These are phyloP conservation scores for Aspergillus tubingensis DNA, from an alignment of 2,329 filamentous ascomycete genomes.

Conservation along the genomic window DNA sequence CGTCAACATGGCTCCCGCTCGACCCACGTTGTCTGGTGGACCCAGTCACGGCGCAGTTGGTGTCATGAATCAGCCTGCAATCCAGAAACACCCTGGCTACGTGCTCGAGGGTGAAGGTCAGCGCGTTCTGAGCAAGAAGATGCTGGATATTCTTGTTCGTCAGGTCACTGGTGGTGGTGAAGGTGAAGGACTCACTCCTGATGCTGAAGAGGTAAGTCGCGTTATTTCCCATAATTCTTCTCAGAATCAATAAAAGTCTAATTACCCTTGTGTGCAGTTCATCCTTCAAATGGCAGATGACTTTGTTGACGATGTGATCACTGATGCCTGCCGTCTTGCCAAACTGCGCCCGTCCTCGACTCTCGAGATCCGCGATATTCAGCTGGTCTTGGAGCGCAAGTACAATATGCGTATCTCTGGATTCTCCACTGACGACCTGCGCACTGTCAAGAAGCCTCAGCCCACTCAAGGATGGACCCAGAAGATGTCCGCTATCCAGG, in stretches of 20 bases:
- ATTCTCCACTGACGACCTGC: conserved; percentile 89
- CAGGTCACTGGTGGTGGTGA: conserved; percentile 84
- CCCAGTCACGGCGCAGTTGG: conserved; percentile 73
- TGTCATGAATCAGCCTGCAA: conserved; percentile 82
- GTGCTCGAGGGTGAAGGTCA: conserved; percentile 90
- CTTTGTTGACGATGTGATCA: conserved; percentile 89
- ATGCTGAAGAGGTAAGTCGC: conserved; percentile 83
- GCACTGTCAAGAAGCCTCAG: conserved; percentile 90
- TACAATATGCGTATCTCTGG: conserved; percentile 93
- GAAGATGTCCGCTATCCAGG: conserved; percentile 96
- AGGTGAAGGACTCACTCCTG: conserved; percentile 77
- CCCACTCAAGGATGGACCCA: conserved; percentile 86
- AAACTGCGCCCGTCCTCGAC: conserved; percentile 90
- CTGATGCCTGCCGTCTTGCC: conserved; percentile 83
- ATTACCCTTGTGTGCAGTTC: conserved; percentile 56
- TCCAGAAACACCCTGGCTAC: conserved; percentile 78
- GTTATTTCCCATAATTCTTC: background rate
- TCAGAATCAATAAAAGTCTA: conserved; percentile 10
- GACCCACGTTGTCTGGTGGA: conserved; percentile 83
- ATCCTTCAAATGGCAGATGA: conserved; percentile 88
- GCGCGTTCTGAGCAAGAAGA: conserved; percentile 94
- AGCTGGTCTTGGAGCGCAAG: conserved; percentile 78
- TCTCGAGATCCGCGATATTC: conserved; percentile 84
- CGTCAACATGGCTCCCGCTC: conserved; percentile 68
- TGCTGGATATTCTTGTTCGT: conserved; percentile 89